Evolutionary conservation across 1,284 basidiomycete species (phyloP).

Genomic region (Tremellales sp.): DNA sequence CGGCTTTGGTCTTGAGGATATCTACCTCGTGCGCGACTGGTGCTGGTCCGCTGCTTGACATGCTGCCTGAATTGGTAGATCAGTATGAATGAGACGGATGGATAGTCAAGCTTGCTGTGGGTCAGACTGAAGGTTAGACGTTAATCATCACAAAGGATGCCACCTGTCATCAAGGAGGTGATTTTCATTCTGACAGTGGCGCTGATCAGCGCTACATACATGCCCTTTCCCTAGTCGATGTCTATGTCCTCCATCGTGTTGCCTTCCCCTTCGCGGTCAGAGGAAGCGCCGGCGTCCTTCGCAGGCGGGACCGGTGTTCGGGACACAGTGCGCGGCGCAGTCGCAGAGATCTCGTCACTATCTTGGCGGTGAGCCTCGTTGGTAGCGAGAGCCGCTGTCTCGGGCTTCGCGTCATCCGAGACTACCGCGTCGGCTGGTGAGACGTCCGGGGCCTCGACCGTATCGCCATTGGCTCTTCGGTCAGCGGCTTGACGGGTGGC

Average conservation of each 20-base stretch:
- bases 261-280: background rate
- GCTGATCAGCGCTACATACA: background rate
- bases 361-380: too few relatives aligned
- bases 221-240: background rate
- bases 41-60: background rate
- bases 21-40: slow-evolving; percentile 26
- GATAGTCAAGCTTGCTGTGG: too few relatives aligned
- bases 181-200: background rate
- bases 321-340: background rate
- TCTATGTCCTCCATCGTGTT: background rate
- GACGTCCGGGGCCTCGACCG: too few relatives aligned
- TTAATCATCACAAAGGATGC: background rate
- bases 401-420: too few relatives aligned
- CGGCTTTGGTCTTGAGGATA: slow-evolving; percentile 33
- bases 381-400: too few relatives aligned
- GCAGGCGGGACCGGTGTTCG: background rate
- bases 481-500: too few relatives aligned
- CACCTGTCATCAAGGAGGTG: background rate
- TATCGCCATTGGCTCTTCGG: background rate
- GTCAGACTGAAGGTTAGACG: too few relatives aligned
- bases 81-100: background rate
- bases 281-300: background rate
- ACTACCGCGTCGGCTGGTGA: background rate
- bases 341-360: background rate
- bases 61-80: background rate